Evolutionary conservation across 306 rosid genomes (phyloP).

Genomic region (Boehmeria nivea): DNA sequence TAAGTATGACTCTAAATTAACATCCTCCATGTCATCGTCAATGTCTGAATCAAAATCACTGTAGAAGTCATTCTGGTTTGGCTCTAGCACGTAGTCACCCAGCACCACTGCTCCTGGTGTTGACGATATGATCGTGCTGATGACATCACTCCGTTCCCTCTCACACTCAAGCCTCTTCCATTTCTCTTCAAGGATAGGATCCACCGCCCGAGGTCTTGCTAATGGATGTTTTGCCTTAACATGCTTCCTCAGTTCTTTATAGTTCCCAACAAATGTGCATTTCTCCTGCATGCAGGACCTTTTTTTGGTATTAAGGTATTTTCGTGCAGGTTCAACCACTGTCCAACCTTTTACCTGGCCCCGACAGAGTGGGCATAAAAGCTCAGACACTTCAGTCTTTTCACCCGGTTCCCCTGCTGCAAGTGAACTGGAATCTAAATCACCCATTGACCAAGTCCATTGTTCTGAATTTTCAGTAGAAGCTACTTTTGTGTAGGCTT

Average conservation of each 20-base stretch:
- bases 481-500: slow-evolving; percentile 70
- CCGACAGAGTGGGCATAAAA: slow-evolving; percentile 93
- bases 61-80: slow-evolving; percentile 45
- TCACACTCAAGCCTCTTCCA: slow-evolving; percentile 90
- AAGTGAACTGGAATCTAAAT: slow-evolving; percentile 33
- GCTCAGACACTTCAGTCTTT: slow-evolving; percentile 54
- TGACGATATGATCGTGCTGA: slow-evolving; percentile 82
- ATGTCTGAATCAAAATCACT: slow-evolving; percentile 56
- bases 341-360: slow-evolving; percentile 98
- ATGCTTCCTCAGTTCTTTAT: slow-evolving; percentile 79
- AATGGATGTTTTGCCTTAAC: slow-evolving; percentile 80
- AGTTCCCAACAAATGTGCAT: slow-evolving; percentile 72
- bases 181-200: slow-evolving; percentile 74
- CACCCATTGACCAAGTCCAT: slow-evolving; percentile 18
- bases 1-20: slow-evolving; percentile 42
- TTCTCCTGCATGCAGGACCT: slow-evolving; percentile 86
- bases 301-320: slow-evolving; percentile 79
- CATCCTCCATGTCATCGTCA: slow-evolving; percentile 55
- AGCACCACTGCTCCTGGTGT: slow-evolving; percentile 87
- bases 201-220: slow-evolving; percentile 88
- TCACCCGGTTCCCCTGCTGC: slow-evolving; percentile 41
- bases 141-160: slow-evolving; percentile 87
- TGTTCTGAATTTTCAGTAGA: slow-evolving; percentile 43
- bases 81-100: slow-evolving; percentile 94
- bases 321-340: slow-evolving; percentile 80